A percentile compares a stretch with the other conserved stretches of the same genome.
Evolutionary conservation across 73 alveolate species (phyloP).

Genomic region (Effrenium voratum): DNA sequence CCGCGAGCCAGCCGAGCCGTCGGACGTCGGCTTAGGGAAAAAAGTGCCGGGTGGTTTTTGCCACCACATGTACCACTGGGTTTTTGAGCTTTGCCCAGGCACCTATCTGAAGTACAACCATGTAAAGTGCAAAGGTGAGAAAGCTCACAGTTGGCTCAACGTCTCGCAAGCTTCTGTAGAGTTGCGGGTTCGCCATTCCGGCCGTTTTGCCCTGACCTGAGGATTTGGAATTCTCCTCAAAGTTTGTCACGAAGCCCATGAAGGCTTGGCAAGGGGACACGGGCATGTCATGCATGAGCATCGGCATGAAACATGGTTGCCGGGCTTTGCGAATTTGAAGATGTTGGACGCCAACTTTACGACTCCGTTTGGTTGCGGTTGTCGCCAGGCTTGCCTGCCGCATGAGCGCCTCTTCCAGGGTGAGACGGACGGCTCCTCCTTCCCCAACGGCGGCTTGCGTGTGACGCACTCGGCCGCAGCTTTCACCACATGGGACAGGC

Average conservation of each 20-base stretch:
- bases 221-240: constrained; percentile 79
- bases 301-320: neutral
- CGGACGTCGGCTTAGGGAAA: too few relatives aligned
- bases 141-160: too few relatives aligned
- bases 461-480: constrained; percentile 78
- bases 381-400: constrained; percentile 61
- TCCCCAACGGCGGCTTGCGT: constrained; percentile 92
- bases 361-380: neutral
- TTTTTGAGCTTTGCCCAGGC: too few relatives aligned
- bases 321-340: neutral
- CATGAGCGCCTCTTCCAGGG: constrained; percentile 84
- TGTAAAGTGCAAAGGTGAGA: too few relatives aligned
- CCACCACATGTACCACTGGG: too few relatives aligned
- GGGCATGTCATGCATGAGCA: neutral
- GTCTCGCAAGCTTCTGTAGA: too few relatives aligned
- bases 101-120: too few relatives aligned
- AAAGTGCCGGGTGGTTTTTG: too few relatives aligned
- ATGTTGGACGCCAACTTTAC: neutral
- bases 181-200: too few relatives aligned
- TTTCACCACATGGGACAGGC: constrained; percentile 66
- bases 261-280: neutral
- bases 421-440: constrained; percentile 79
- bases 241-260: constrained; percentile 54
- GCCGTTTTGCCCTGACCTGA: too few relatives aligned
- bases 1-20: too few relatives aligned